These are phyloP conservation scores for Phytophthora rubi DNA, from an alignment of 352 stramenopile species.

Conservation along the genomic window DNA sequence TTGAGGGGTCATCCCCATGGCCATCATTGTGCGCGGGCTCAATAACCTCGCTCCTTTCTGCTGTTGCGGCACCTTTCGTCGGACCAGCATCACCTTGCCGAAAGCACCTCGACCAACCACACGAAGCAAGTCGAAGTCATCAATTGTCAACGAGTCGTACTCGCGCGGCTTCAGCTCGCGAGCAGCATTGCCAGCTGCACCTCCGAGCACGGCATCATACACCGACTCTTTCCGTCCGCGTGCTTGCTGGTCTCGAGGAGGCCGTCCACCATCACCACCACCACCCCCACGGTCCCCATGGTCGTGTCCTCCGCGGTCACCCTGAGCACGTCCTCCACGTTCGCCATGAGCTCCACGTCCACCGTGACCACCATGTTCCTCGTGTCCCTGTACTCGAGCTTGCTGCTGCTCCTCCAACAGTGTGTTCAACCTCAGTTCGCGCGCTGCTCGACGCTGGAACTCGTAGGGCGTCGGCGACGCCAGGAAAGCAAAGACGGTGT, in stretches of 20 bases:
- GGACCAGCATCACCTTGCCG: constrained; percentile 94
- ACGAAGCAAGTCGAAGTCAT: constrained; percentile 97
- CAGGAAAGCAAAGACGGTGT: constrained; percentile 87
- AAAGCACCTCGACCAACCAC: constrained; percentile 98
- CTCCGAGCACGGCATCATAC: constrained; percentile 32
- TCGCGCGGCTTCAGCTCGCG: constrained; percentile 41
- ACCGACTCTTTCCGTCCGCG: constrained; percentile 28
- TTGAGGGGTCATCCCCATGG: constrained; percentile 46
- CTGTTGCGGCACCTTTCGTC: constrained; percentile 55
- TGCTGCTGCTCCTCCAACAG: constrained; percentile 48
- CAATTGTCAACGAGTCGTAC: constrained; percentile 76
- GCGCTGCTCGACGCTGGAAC: constrained; percentile 65
- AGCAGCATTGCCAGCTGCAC: constrained; percentile 22
- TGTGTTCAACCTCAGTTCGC: constrained; percentile 58
- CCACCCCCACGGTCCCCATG: background rate
- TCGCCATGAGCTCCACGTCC: background rate
- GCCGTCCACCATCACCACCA: constrained; percentile 9
- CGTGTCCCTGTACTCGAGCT: constrained; percentile 7
- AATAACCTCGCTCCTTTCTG: constrained; percentile 42
- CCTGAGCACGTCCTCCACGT: background rate
- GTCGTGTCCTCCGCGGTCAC: background rate
- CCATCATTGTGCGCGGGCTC: constrained; percentile 45
- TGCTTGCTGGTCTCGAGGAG: constrained; percentile 19
- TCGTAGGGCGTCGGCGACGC: constrained; percentile 77
- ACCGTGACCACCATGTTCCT: background rate